Base-by-base conservation (phyloP, 2,329 filamentous ascomycete genomes). In the Diplodia scrobiculata region DNA sequence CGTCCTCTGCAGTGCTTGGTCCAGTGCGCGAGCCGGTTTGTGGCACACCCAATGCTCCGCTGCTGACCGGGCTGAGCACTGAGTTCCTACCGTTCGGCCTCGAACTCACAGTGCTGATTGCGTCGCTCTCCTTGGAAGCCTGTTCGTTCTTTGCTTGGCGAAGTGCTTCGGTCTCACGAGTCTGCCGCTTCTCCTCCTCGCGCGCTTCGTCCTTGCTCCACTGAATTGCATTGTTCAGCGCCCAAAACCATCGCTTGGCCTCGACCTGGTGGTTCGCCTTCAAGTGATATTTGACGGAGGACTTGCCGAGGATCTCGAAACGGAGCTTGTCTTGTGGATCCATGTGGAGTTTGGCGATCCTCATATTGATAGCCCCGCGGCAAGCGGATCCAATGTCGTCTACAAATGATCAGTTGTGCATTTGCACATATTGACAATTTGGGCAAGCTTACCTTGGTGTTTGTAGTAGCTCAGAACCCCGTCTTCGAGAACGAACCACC, bases 401-500 rank as follows among this genome's bases (percentile, higher is more conserved):
- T 82, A 11, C 29, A 38, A 19, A 34, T 14, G 32, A 55, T 36
- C 25, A 36, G 48, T 48, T 17, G 2, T 51, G 17, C 17, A 27
- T 25, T 27, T 29, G 38, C 38, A 38, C 29, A 58, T 7, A n/a
- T 45, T 3, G 50, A 58, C 11, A 45, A 21, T 27, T 13, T 54
- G 29, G 17, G 14, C 17, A 34, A 21, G 67, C 74, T 64, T 75
- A 84, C 84, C 84, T 79, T 99, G 95, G 77, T 98, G 92, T 80
- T 99, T 99, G 82, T 98, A 99, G 80, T 99, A 99, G 78, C 95
- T 98, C 70, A 99, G 79, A 13, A 99, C 94, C 13, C 95, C 95
- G 75, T 99, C 95, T 76, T 99, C 95, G 9, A 99, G 86, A 14
- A 98, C 95, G 75, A 99, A 99, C 93, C 94, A 99, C 68, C 95